phyloP scores from a whole-genome alignment of 1,284 basidiomycete species.

The Phylloboletellus chloephorus region DNA sequence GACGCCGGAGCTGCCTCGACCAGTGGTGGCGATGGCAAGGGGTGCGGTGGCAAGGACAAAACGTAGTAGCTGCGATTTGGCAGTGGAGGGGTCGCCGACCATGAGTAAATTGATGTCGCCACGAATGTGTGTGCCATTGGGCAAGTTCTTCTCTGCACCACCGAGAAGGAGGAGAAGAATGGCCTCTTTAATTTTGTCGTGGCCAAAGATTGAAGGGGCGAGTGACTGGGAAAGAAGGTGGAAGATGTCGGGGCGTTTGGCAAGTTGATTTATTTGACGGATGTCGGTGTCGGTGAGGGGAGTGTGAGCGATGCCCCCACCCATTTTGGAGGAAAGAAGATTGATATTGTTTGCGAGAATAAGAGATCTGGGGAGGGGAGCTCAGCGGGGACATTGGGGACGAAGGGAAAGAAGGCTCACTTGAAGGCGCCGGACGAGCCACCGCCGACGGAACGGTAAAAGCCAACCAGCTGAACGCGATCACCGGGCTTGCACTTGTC shows the following conservation, averaged over 20 bases:
- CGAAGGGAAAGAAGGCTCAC: constrained; percentile 45
- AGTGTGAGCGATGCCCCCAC: constrained; percentile 93
- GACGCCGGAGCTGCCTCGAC: constrained; percentile 94
- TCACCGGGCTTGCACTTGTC: constrained; percentile 98
- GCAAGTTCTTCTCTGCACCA: constrained; percentile 95
- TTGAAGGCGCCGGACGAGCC: constrained; percentile 87
- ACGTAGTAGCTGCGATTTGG: constrained; percentile 94
- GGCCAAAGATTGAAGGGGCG: constrained; percentile 96
- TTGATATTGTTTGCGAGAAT: constrained; percentile 96
- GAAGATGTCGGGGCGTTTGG: constrained; percentile 85
- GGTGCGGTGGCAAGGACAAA: constrained; percentile 97
- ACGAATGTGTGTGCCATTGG: constrained; percentile 97
- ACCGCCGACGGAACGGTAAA: constrained; percentile 91
- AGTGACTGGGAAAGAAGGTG: constrained; percentile 88
- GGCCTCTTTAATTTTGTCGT: constrained; percentile 94
- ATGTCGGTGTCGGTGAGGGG: constrained; percentile 93
- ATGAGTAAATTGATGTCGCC: constrained; percentile 99
- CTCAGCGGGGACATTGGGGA: constrained; percentile 7
- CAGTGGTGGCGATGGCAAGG: constrained; percentile 96
- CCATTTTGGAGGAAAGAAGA: constrained; percentile 93
- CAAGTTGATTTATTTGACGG: constrained; percentile 92
- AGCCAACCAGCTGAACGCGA: constrained; percentile 93
- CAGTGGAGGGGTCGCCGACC: constrained; percentile 98
- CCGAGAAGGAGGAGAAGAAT: constrained; percentile 90
- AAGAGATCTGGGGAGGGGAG: constrained; percentile 61